Conservation (phyloP, 179 eudicot species). For the Patellifolia procumbens region DNA sequence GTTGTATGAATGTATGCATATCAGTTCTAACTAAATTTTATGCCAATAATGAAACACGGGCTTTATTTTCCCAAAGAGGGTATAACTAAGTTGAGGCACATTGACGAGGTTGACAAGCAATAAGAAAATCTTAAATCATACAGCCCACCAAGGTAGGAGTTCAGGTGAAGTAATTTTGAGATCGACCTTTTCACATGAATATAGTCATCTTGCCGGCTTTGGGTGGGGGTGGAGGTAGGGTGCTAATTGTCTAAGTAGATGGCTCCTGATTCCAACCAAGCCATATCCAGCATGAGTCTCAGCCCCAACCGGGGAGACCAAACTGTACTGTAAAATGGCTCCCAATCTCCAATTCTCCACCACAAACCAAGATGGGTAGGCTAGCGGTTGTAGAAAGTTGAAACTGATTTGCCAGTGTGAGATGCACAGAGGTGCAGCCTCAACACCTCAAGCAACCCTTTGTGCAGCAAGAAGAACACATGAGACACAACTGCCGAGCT, state of each 20-base stretch:
- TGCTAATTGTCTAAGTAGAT: too few relatives aligned
- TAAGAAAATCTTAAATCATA: background rate
- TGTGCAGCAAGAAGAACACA: too few relatives aligned
- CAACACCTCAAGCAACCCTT: conserved; percentile 6
- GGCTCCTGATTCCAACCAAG: too few relatives aligned
- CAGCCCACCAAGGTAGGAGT: too few relatives aligned
- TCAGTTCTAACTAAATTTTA: background rate
- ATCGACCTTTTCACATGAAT: too few relatives aligned
- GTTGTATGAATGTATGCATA: background rate
- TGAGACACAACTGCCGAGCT: too few relatives aligned
- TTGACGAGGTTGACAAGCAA: background rate
- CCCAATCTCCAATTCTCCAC: background rate
- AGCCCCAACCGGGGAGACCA: too few relatives aligned
- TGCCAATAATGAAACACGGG: background rate
- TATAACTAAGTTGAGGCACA: background rate
- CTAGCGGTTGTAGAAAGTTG: background rate
- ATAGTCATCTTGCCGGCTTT: too few relatives aligned
- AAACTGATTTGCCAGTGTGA: background rate
- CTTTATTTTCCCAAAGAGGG: background rate
- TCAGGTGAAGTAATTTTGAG: too few relatives aligned
- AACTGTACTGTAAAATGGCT: background rate
- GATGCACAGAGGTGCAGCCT: background rate
- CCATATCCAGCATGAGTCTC: background rate
- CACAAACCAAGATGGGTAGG: background rate
- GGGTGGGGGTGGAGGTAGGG: too few relatives aligned